These are phyloP conservation scores for Aspergillus sp. DNA, from an alignment of 2,329 filamentous ascomycete species.

Conservation along the genomic window DNA sequence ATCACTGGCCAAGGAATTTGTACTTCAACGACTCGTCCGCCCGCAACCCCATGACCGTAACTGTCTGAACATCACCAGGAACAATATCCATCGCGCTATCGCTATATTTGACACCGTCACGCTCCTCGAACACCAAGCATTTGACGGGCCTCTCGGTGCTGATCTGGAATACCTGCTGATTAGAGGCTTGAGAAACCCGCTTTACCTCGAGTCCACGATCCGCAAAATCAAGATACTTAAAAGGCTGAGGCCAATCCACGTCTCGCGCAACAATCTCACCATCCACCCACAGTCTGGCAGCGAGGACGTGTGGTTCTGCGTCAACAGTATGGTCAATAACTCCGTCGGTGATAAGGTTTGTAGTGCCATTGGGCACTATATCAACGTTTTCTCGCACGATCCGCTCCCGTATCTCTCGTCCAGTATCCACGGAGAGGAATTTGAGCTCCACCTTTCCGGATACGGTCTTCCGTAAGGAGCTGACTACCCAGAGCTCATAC, in stretches of 20 bases:
- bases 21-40: conserved; percentile 26
- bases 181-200: conserved; percentile 35
- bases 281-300: conserved; percentile 56
- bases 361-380: conserved; percentile 58
- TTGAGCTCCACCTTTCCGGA: conserved; percentile 42
- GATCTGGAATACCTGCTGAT: conserved; percentile 42
- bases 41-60: conserved; percentile 31
- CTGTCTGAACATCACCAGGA: conserved; percentile 58
- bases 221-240: conserved; percentile 60
- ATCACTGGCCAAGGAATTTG: conserved; percentile 31
- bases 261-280: conserved; percentile 56
- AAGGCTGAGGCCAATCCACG: conserved; percentile 62
- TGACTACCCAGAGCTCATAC: conserved; percentile 61
- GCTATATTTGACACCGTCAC: conserved; percentile 55
- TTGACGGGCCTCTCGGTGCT: conserved; percentile 57
- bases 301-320: conserved; percentile 58
- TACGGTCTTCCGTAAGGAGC: conserved; percentile 43
- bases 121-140: conserved; percentile 62
- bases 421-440: conserved; percentile 58
- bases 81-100: conserved; percentile 62
- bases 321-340: conserved; percentile 52
- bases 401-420: conserved; percentile 56
- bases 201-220: conserved; percentile 53
- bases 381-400: conserved; percentile 51
- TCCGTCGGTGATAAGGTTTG: conserved; percentile 50